Base-by-base conservation (phyloP, 73 alveolate species). In the Tetrahymena malaccensis region DNA sequence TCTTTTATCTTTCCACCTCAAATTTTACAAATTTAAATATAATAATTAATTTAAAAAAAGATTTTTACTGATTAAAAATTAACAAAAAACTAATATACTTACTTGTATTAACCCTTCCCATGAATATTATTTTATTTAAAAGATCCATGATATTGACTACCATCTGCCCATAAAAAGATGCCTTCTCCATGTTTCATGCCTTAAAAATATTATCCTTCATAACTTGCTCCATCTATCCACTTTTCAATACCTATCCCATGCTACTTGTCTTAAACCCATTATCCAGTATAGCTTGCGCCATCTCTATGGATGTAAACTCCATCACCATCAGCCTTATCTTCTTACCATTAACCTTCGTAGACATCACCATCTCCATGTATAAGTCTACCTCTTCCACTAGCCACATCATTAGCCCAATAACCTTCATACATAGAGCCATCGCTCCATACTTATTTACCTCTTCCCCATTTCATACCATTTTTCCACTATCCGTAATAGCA, bases 371-470 rank as follows among this genome's bases (percentile, higher is more conserved):
- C 50, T 1, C 95, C 38, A 43, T 94, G 96, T 4, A 94, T 37
- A 37, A 96, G 56, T 94, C 96, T 96, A 15, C 98, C 98, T 94
- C 93, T 96, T 21, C 97, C 97, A 34, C 85, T 85, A 43, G 97
- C 97, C 58, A 84, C 34, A 94, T 96, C 94, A 50, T 96, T 94
- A 9, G 34, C 58, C 97, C 97, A 96, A 43, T 85, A 94, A 4
- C 98, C 98, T 83, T 96, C 96, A 94, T 94, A 96, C 94, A 84
- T 57, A 43, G 96, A 94, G 1, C 97, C 97, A 94, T 96, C 97
- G 55, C 93, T 95, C 97, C 98, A 97, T 25, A 96, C 34, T 96
- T 96, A 94, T 16, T 95, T 97, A n/a, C 99, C 99, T 58, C 98
- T 57, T 13, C 99, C 99, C 96, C 97, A 98, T 34, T 96, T 85